Conservation (phyloP, 1,284 basidiomycete genomes). For the Trametes versicolor region DNA sequence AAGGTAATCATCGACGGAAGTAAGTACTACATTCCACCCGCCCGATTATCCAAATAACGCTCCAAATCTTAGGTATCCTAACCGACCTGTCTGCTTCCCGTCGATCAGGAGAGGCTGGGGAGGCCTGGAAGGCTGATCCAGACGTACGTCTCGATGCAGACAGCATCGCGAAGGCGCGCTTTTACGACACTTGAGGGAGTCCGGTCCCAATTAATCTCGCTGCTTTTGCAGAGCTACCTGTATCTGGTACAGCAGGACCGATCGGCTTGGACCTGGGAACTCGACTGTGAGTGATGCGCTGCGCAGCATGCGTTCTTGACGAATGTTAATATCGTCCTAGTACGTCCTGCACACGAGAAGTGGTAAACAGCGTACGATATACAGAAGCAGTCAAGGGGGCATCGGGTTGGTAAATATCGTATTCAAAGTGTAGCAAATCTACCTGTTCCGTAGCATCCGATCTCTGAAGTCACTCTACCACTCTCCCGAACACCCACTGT, state of each 20-base stretch:
- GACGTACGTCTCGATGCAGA: constrained; percentile 64
- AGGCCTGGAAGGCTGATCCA: constrained; percentile 56
- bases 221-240: constrained; percentile 48
- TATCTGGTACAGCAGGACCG: constrained; percentile 52
- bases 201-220: background rate
- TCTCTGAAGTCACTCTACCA: too few relatives aligned
- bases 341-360: constrained; percentile 56
- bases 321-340: constrained; percentile 32
- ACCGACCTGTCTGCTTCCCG: constrained; percentile 51
- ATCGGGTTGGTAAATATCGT: too few relatives aligned
- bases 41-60: background rate
- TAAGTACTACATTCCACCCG: constrained; percentile 16
- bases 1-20: constrained; percentile 52
- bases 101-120: constrained; percentile 33
- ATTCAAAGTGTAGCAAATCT: too few relatives aligned
- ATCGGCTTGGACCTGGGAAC: constrained; percentile 60
- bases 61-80: constrained; percentile 49
- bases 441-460: too few relatives aligned
- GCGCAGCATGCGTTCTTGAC: background rate
- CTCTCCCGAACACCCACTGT: too few relatives aligned
- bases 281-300: constrained; percentile 48
- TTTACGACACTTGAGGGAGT: background rate
- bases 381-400: too few relatives aligned
- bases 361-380: constrained; percentile 47
- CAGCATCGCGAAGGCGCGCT: constrained; percentile 70